These are phyloP conservation scores for Mycena sanguinolenta DNA, from an alignment of 768 basidiomycete genomes.

Conservation along the genomic window DNA sequence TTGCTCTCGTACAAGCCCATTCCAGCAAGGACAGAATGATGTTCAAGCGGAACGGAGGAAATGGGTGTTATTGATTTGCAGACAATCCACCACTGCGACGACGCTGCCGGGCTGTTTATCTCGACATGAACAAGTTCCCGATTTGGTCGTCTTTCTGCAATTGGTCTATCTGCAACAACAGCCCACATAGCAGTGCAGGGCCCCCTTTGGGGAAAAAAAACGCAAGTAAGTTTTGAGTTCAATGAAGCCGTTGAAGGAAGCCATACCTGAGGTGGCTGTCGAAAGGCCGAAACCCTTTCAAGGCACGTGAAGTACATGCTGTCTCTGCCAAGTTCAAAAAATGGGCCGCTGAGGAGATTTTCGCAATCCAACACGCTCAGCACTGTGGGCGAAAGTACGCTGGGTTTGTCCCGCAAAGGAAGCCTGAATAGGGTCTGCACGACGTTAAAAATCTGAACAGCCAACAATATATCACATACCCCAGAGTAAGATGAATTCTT, in stretches of 20 bases:
- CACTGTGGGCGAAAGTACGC: slow-evolving; percentile 22
- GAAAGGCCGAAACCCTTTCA: slow-evolving; percentile 15
- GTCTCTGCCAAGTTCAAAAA: slow-evolving; percentile 28
- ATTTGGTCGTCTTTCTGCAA: neutral
- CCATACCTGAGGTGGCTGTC: slow-evolving; percentile 17
- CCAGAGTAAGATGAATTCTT: slow-evolving; percentile 10
- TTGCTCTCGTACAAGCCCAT: slow-evolving; percentile 25
- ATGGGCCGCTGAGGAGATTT: slow-evolving; percentile 31
- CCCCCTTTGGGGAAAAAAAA: slow-evolving; percentile 9
- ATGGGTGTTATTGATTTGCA: slow-evolving; percentile 24
- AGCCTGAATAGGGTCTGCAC: slow-evolving; percentile 40
- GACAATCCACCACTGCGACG: slow-evolving; percentile 33
- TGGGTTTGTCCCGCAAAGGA: slow-evolving; percentile 28
- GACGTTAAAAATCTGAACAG: neutral
- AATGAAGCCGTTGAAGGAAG: neutral
- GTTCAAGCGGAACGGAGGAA: slow-evolving; percentile 17
- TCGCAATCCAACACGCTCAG: slow-evolving; percentile 28
- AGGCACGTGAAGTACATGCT: slow-evolving; percentile 36
- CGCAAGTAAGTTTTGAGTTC: neutral
- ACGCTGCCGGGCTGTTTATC: neutral
- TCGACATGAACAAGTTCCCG: slow-evolving; percentile 12
- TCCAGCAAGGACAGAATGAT: slow-evolving; percentile 15
- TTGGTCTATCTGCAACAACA: neutral
- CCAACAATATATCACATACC: slow-evolving; percentile 9
- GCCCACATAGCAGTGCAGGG: slow-evolving; percentile 12